Evolutionary conservation across 2,329 filamentous ascomycete species (phyloP), one percentile per base, ranked within the genome.

Genomic region (Monascus ruber): DNA sequence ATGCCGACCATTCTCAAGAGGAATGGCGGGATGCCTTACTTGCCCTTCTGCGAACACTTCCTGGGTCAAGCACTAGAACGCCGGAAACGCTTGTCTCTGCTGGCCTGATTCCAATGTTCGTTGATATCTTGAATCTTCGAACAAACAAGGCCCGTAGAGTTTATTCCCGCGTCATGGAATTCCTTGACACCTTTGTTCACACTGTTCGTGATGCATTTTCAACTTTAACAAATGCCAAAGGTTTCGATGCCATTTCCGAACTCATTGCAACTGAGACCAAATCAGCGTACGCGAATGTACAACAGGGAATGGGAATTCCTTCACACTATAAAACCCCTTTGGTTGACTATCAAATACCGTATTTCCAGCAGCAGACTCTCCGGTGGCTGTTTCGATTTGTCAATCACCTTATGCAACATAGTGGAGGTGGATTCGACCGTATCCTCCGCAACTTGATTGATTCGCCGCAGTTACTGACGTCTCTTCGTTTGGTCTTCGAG

Each of bases 341-440:
- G 25, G 86, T 93, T 34, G 93, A 99, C 63, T 99, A 95, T 58
- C 76, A 86, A 52, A 87, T 96, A 38, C 86, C 88, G 0, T 95
- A 86, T 59, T 86, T 87, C 58, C 83, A 94, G 50, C 91, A 96
- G 58, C 86, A 94, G 59, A 89, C 86, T 11, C 71, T 98, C 26
- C 88, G 93, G 54, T 93, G 85, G 78, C 71, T 95, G 34, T 82
- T 98, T 61, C 95, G 94, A 60, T 94, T 96, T 56, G 83, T 94
- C 46, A 88, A 94, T 51, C 88, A 96, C 58, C 82, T 96, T 66
- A 94, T 96, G 81, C 69, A 83, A 65, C 62, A 93, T 73, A 73
- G 81, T 68, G 59, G 84, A 40, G 85, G 83, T 42, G 91, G 88
- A 42, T 89, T 88, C 40, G 91, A 96, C 57, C 82, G 91, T 29